Percentiles rank a stretch among this genome's conserved stretches.
phyloP scores from a whole-genome alignment of 768 basidiomycete species.

The Podaxis pistillaris region DNA sequence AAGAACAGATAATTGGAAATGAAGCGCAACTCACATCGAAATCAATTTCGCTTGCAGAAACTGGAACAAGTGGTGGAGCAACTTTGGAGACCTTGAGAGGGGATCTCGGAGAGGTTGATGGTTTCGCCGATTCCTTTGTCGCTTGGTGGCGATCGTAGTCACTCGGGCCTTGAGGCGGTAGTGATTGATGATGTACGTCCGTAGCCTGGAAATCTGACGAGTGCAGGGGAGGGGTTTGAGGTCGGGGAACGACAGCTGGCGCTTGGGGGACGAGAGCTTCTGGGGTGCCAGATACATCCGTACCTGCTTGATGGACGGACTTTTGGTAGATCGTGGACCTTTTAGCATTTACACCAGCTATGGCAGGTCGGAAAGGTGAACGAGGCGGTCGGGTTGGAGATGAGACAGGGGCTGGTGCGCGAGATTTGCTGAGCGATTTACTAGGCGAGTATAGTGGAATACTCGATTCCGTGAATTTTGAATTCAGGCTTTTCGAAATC shows the following conservation, averaged over 20 bases:
- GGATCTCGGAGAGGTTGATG: neutral
- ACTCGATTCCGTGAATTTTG: neutral
- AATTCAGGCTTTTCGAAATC: neutral
- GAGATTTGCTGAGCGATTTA: neutral
- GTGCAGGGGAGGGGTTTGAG: neutral
- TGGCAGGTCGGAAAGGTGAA: neutral
- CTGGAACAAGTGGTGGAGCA: conserved; percentile 22
- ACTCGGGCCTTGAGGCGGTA: neutral
- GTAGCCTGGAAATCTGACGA: neutral
- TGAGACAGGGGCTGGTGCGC: neutral
- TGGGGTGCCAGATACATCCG: neutral
- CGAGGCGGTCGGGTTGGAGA: neutral
- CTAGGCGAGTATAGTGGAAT: neutral
- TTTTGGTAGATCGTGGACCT: neutral
- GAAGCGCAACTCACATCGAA: conserved; percentile 18
- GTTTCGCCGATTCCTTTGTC: neutral
- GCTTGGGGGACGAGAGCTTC: neutral
- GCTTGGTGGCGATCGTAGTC: no score
- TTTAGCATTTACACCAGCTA: neutral
- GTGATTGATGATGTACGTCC: neutral
- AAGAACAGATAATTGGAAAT: neutral
- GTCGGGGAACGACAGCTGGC: neutral
- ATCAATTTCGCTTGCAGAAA: conserved; percentile 18
- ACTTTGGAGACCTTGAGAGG: conserved; percentile 21
- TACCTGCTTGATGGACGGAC: neutral